A percentile compares a stretch with the other conserved stretches of the same genome.
Conservation (phyloP, 2,329 filamentous ascomycete species). For the Penicillium occitanis region DNA sequence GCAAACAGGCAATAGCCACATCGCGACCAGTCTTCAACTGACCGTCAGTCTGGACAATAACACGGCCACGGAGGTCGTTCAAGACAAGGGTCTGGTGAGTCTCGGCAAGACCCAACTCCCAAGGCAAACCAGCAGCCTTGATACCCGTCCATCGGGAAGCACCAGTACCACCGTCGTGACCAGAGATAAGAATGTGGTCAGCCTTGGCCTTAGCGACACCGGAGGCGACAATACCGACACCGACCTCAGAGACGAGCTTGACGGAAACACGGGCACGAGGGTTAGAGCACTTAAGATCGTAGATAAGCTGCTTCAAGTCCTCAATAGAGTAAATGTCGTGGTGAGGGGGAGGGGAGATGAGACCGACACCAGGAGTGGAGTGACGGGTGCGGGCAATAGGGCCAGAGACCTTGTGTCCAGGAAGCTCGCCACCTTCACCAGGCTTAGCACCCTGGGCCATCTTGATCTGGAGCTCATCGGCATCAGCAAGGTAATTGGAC, state of each 20-base stretch:
- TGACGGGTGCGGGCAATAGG: conserved; percentile 92
- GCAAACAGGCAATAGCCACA: conserved; percentile 88
- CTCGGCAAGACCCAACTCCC: conserved; percentile 94
- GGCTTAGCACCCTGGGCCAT: conserved; percentile 99
- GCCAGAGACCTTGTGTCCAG: conserved; percentile 93
- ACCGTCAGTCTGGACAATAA: conserved; percentile 94
- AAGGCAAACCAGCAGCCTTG: conserved; percentile 95
- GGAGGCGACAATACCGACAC: conserved; percentile 94
- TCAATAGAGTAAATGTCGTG: conserved; percentile 99
- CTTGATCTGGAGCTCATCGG: conserved; percentile 97
- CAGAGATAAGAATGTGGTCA: conserved; percentile 94
- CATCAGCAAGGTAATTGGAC: conserved; percentile 88
- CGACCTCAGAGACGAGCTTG: conserved; percentile 95
- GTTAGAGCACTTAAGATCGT: conserved; percentile 95
- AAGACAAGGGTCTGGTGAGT: conserved; percentile 95
- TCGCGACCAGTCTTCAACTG: conserved; percentile 90
- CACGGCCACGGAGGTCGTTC: conserved; percentile 92
- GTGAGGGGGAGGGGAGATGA: conserved; percentile 93
- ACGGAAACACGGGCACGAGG: conserved; percentile 89
- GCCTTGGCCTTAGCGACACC: conserved; percentile 97
- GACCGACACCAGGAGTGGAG: conserved; percentile 91
- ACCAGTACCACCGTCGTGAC: conserved; percentile 94
- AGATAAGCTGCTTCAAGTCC: conserved; percentile 95
- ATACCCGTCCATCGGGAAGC: conserved; percentile 97
- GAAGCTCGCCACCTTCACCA: conserved; percentile 94